A percentile compares a stretch with the other conserved stretches of the same genome.
Evolutionary conservation across 768 basidiomycete species (phyloP).

Genomic region (Cystofilobasidium bisporidii): DNA sequence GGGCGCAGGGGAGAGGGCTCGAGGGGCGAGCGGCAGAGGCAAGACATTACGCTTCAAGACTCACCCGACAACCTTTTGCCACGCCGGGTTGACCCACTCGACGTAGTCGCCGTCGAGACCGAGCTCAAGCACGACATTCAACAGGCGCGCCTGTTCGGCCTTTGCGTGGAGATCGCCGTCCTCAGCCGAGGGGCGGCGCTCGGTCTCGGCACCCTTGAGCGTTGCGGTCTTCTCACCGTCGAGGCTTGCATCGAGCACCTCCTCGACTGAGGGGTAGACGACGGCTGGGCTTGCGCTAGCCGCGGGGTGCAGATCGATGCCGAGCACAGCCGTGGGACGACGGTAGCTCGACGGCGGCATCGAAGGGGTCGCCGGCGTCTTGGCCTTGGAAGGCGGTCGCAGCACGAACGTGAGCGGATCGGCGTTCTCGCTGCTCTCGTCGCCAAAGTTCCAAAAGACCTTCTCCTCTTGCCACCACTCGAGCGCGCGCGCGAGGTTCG

Average conservation of each 20-base stretch:
- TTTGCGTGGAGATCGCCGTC: conserved; percentile 79
- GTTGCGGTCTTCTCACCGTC: conserved; percentile 14
- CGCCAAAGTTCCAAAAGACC: conserved; percentile 98
- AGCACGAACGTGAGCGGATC: conserved; percentile 89
- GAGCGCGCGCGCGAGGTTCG: conserved; percentile 87
- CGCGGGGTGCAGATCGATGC: conserved; percentile 14
- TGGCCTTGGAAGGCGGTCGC: conserved; percentile 60
- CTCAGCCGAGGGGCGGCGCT: conserved; percentile 55
- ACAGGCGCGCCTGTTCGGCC: conserved; percentile 89
- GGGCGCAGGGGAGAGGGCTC: too few relatives aligned
- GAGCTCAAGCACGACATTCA: conserved; percentile 92
- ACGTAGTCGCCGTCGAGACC: conserved; percentile 88
- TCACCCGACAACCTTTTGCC: conserved; percentile 66
- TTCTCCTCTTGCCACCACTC: conserved; percentile 99
- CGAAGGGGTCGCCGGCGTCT: conserved; percentile 36
- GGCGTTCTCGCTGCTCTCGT: conserved; percentile 59
- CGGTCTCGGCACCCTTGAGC: conserved; percentile 20
- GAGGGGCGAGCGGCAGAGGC: too few relatives aligned
- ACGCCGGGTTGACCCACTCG: conserved; percentile 92
- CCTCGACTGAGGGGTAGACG: conserved; percentile 12
- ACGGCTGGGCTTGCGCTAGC: not conserved
- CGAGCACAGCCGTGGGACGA: conserved; percentile 4
- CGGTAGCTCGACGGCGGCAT: conserved; percentile 31
- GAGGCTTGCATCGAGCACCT: conserved; percentile 7
- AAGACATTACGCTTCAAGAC: too few relatives aligned